Evolutionary conservation across 2,329 filamentous ascomycete genomes (phyloP).

Genomic region (Aureobasidium melanogenum): DNA sequence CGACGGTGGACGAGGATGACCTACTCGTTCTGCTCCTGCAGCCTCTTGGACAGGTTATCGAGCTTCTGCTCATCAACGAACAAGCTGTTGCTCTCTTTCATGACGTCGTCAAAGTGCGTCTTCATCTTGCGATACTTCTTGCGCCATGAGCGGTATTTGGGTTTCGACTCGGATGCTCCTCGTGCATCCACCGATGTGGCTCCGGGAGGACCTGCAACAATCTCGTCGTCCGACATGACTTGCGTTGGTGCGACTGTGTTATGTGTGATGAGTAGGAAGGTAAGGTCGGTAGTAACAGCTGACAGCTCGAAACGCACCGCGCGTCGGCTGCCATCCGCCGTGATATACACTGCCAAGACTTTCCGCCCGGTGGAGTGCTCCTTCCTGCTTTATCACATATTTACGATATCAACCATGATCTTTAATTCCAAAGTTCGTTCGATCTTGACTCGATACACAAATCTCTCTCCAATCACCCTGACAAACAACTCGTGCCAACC

Average conservation of each 20-base stretch:
- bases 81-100: conserved; percentile 72
- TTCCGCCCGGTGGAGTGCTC: not conserved
- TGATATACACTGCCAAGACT: conserved; percentile 9
- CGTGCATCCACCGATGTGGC: not conserved
- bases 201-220: conserved; percentile 3
- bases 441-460: not conserved
- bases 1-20: conserved; percentile 23
- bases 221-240: conserved; percentile 14
- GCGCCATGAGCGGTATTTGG: conserved; percentile 33
- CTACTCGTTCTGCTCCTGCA: conserved; percentile 90
- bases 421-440: no score
- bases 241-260: not conserved
- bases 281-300: not conserved
- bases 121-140: conserved; percentile 96
- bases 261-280: not conserved
- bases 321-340: not conserved
- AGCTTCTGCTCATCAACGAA: conserved; percentile 77
- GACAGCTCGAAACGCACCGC: not conserved
- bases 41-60: conserved; percentile 67
- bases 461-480: not conserved
- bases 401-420: no score
- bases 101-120: conserved; percentile 65
- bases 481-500: no score
- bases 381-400: not conserved
- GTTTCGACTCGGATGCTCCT: conserved; percentile 5